These are phyloP conservation scores for Trichoderma asperelloides DNA, from an alignment of 495 filamentous ascomycete species.

Conservation along the genomic window DNA sequence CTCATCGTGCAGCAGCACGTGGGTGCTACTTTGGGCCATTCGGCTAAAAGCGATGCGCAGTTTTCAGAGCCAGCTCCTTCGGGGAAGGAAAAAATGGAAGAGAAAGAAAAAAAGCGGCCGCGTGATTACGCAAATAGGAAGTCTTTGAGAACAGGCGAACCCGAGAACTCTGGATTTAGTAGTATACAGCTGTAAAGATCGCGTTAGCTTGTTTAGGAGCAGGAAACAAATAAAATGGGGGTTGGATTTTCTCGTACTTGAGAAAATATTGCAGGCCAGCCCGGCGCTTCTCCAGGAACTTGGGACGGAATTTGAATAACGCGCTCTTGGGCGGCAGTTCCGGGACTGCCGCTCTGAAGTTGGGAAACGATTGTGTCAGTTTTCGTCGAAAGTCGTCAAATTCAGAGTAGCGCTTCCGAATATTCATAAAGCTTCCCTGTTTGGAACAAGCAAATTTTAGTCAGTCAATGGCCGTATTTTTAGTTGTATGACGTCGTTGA, in stretches of 20 bases:
- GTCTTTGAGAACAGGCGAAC: slow-evolving; percentile 46
- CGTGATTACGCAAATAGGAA: slow-evolving; percentile 43
- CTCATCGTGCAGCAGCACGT: not conserved
- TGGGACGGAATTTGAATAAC: slow-evolving; percentile 42
- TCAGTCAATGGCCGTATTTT: too few species aligned
- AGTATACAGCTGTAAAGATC: slow-evolving; percentile 38
- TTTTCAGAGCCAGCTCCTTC: not conserved
- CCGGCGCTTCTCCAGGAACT: slow-evolving; percentile 44
- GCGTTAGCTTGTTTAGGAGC: slow-evolving; percentile 11
- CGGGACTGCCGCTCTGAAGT: slow-evolving; percentile 46
- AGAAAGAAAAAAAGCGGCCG: not conserved
- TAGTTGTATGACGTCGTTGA: too few species aligned
- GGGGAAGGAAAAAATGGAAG: not conserved
- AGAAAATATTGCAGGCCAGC: slow-evolving; percentile 48
- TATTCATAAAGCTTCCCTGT: slow-evolving; percentile 44
- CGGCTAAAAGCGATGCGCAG: not conserved
- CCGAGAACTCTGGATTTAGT: slow-evolving; percentile 48
- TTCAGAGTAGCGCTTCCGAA: slow-evolving; percentile 51
- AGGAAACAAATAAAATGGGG: too few species aligned
- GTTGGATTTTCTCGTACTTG: slow-evolving; percentile 30
- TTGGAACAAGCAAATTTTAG: not conserved
- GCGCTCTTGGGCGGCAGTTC: slow-evolving; percentile 47
- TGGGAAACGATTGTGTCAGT: slow-evolving; percentile 44
- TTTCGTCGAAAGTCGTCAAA: slow-evolving; percentile 43
- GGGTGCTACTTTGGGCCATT: not conserved